Evolutionary conservation across 495 filamentous ascomycete genomes (phyloP), one percentile per base, ranked within the genome.

Genomic region (Penicillium longicatenatum): DNA sequence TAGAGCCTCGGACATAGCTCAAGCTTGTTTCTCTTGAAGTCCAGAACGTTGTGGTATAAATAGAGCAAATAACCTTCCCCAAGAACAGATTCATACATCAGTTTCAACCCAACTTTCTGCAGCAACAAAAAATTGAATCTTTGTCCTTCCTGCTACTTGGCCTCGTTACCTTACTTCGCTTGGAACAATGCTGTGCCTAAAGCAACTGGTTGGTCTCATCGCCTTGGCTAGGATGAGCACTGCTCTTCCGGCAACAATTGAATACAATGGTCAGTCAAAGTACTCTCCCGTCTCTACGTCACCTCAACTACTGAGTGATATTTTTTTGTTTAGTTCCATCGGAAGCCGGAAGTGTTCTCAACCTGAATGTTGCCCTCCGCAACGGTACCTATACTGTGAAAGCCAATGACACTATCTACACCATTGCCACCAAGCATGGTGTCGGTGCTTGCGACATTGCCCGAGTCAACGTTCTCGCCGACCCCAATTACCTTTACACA

Each of bases 361-460:
- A 44, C 41, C 17, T 44, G 8, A 21, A 44, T 21, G 11, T 44
- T 19, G 41, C 41, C n/a, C 41, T 46, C 12, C 24, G 41, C n/a
- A 44, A 44, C n/a, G 17, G 7, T 21, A n/a, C 29, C 10, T 59
- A 59, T 24, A 54, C 51, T 12, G 43, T 46, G 7, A 59, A 24
- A 35, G 47, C 31, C 16, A 46, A 59, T 7, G 50, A 60, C 14
- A 64, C 62, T 14, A 60, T 60, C 20, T 46, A 50, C 47, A 41
- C 19, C 31, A 52, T 64, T 30, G 58, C 62, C 10, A 33, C 42
- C 17, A 47, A 50, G n/a, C 44, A 47, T 50, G 14, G 52, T 30
- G 45, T 54, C 22, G 57, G 57, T 8, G 54, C 52, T 7, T 64
- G 62, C 21, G 62, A 64, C 19, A 49, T 64, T 9, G 57, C 57